phyloP scores from a whole-genome alignment of 768 basidiomycete genomes.

The Amylocystis lapponica region DNA sequence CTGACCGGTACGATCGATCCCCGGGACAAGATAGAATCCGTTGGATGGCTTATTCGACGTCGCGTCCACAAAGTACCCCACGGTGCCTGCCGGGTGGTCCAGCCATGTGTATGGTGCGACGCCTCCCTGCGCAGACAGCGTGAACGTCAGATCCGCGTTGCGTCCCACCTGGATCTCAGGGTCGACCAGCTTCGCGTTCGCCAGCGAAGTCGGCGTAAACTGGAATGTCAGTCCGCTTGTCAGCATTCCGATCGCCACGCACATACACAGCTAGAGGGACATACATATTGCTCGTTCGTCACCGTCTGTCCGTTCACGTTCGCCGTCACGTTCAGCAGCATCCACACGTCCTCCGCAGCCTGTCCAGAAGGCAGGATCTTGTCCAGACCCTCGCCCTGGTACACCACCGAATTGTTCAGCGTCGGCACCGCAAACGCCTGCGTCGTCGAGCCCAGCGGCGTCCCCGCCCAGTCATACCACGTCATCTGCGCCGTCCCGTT shows the following conservation, averaged over 20 bases:
- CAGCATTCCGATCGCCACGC: constrained; percentile 3
- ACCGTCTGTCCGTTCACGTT: constrained; percentile 31
- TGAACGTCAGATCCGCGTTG: constrained; percentile 37
- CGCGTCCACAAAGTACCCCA: constrained; percentile 46
- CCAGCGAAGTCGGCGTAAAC: constrained; percentile 50
- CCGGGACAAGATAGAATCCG: constrained; percentile 52
- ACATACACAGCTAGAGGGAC: too few species aligned
- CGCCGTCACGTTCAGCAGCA: constrained; percentile 46
- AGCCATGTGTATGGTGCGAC: constrained; percentile 57
- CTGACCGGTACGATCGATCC: constrained; percentile 46
- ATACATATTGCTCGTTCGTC: constrained; percentile 48
- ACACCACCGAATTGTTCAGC: constrained; percentile 45
- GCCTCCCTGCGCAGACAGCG: constrained; percentile 45
- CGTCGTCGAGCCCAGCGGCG: constrained; percentile 30
- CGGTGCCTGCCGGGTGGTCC: constrained; percentile 49
- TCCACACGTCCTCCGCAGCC: constrained; percentile 41
- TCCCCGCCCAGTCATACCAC: constrained; percentile 54
- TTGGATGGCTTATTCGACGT: constrained; percentile 38
- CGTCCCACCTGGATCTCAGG: constrained; percentile 38
- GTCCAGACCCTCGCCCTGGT: constrained; percentile 33
- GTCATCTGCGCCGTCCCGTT: constrained; percentile 42
- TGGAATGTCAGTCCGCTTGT: constrained; percentile 16
- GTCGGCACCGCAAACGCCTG: constrained; percentile 38
- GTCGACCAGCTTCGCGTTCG: constrained; percentile 40
- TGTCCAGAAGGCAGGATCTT: constrained; percentile 40